Percentiles rank a stretch among this genome's conserved stretches.
phyloP scores from a whole-genome alignment of 768 basidiomycete genomes.

The Trametes sanguinea region DNA sequence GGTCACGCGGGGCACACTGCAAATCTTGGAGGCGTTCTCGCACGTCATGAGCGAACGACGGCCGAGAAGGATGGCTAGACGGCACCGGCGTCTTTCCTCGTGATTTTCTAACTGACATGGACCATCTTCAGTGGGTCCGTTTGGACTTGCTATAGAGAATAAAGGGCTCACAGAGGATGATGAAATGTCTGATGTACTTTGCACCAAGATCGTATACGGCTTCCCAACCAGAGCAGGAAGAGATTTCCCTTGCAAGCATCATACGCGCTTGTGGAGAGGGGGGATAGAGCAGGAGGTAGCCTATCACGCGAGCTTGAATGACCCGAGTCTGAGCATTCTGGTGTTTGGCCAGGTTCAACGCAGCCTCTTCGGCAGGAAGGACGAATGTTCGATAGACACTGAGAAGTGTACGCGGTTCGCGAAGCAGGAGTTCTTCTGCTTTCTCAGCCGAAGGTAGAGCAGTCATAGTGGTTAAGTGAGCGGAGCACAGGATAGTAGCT shows the following conservation, averaged over 20 bases:
- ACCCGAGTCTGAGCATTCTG: background rate
- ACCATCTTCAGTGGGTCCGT: background rate
- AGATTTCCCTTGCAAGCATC: background rate
- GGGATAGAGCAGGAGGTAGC: background rate
- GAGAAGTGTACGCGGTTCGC: background rate
- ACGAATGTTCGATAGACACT: background rate
- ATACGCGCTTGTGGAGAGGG: background rate
- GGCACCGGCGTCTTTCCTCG: background rate
- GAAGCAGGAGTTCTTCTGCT: background rate
- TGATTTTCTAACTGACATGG: background rate
- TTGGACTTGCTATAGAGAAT: too few relatives aligned
- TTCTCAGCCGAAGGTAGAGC: background rate
- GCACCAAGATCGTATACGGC: background rate
- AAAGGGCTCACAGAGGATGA: background rate
- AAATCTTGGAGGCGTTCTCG: background rate
- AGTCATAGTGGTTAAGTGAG: background rate
- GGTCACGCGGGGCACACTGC: conserved; percentile 2
- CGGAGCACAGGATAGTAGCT: background rate
- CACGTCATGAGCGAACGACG: background rate
- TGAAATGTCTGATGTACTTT: conserved; percentile 1
- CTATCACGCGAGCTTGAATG: background rate
- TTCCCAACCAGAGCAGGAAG: background rate
- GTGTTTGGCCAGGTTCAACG: background rate
- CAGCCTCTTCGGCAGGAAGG: conserved; percentile 1
- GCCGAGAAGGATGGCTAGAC: background rate